Conservation (phyloP, 257 asterid species). For the Apocynum venetum region DNA sequence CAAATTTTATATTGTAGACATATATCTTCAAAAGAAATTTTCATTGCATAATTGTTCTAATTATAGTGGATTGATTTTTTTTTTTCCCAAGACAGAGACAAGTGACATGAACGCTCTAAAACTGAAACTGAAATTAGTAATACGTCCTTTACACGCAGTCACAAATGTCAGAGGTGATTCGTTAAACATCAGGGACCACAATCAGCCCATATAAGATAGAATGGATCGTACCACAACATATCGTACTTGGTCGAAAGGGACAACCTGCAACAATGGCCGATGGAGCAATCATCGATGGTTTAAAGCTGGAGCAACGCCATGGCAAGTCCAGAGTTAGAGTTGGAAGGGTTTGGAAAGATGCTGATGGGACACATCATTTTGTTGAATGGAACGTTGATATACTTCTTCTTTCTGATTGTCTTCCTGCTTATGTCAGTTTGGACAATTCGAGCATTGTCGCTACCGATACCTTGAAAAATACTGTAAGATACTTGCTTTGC, state of each 20-base stretch:
- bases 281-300: slow-evolving; percentile 25
- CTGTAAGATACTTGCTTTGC: slow-evolving; percentile 33
- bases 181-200: too few relatives aligned
- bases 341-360: slow-evolving; percentile 69
- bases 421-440: slow-evolving; percentile 58
- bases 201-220: not conserved
- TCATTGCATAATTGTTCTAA: too few relatives aligned
- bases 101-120: too few relatives aligned
- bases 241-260: not conserved
- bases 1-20: too few relatives aligned
- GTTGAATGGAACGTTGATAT: slow-evolving; percentile 84
- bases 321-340: slow-evolving; percentile 91
- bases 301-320: slow-evolving; percentile 76
- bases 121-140: too few relatives aligned
- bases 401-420: slow-evolving; percentile 86
- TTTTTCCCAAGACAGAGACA: too few relatives aligned
- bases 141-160: too few relatives aligned
- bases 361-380: slow-evolving; percentile 59
- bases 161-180: too few relatives aligned
- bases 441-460: slow-evolving; percentile 84
- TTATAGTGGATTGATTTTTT: too few relatives aligned
- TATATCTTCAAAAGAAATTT: too few relatives aligned
- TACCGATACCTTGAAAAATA: slow-evolving; percentile 94
- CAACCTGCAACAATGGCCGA: slow-evolving; percentile 5
- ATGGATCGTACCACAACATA: not conserved